Percentiles rank a stretch among this genome's conserved stretches.
phyloP scores from a whole-genome alignment of 345 rosid species.

The Alliaria petiolata region DNA sequence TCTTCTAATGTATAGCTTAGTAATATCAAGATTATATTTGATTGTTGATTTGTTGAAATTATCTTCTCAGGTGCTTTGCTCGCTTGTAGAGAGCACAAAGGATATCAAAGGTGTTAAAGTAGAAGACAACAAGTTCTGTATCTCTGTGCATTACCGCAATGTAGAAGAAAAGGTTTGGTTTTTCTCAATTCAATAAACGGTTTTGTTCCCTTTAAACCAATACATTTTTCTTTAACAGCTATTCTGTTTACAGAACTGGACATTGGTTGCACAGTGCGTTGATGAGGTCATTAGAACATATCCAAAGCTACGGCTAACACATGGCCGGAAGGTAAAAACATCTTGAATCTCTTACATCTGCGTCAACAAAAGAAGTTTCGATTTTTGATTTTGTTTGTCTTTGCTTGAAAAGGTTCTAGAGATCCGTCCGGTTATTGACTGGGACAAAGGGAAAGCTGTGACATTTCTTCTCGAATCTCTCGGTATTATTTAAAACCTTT shows the following conservation, averaged over 20 bases:
- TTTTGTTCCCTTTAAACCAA: neutral
- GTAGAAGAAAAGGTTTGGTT: conserved; percentile 62
- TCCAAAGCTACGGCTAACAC: conserved; percentile 57
- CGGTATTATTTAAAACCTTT: conserved; percentile 39
- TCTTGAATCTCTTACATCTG: neutral
- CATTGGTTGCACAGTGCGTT: conserved; percentile 51
- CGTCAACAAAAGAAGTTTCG: neutral
- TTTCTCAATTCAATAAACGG: neutral
- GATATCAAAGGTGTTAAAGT: conserved; percentile 71
- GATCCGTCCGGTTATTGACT: conserved; percentile 80
- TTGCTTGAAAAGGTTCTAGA: conserved; percentile 67
- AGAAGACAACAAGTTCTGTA: conserved; percentile 87
- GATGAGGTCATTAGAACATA: conserved; percentile 46
- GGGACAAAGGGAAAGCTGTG: conserved; percentile 98
- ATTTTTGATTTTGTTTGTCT: neutral
- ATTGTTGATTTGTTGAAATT: neutral
- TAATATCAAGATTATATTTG: neutral
- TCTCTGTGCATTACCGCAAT: conserved; percentile 93
- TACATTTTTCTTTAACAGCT: neutral
- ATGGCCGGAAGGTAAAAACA: conserved; percentile 68
- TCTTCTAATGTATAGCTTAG: neutral
- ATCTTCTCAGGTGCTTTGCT: conserved; percentile 50
- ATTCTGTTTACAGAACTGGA: conserved; percentile 49
- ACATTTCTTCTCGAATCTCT: conserved; percentile 88
- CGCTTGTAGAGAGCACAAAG: conserved; percentile 57